Percentiles rank a stretch among this genome's conserved stretches.
Conservation (phyloP, 1,284 basidiomycete species). For the Cutaneotrichosporon sp. region DNA sequence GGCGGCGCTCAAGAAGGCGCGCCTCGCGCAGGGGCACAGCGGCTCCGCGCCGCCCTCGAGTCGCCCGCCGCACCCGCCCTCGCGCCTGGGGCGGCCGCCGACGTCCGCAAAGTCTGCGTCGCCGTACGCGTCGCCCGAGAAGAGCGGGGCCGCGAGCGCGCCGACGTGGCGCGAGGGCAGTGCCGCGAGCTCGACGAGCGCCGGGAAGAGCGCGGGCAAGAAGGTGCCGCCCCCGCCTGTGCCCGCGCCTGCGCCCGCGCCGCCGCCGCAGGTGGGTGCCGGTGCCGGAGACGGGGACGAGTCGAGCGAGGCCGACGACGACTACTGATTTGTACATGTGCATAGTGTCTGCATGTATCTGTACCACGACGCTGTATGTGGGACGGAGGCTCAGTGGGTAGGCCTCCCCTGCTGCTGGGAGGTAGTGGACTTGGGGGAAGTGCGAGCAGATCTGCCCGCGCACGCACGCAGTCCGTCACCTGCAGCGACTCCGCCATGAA, state of each 20-base stretch:
- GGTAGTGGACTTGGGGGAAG: no score
- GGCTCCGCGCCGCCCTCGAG: conserved; percentile 20
- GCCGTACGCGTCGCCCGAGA: not conserved
- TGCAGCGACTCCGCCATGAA: no score
- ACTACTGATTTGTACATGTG: conserved; percentile 14
- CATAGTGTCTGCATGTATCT: not conserved
- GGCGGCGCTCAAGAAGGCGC: conserved; percentile 19
- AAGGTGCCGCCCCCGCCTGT: conserved; percentile 12
- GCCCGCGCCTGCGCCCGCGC: no score
- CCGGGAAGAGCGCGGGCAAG: not conserved
- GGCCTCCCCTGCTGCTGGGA: no score
- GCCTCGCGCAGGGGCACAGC: conserved; percentile 9
- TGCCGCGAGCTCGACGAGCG: not conserved
- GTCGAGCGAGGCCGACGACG: conserved; percentile 23
- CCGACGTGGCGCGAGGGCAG: conserved; percentile 7
- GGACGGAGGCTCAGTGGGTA: no score
- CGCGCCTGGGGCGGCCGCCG: conserved; percentile 21
- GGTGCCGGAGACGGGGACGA: conserved; percentile 17
- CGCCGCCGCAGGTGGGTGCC: not conserved
- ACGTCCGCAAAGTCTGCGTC: conserved; percentile 16
- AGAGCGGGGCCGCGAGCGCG: conserved; percentile 10
- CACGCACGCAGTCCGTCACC: no score
- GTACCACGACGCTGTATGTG: not conserved
- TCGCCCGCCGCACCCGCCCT: conserved; percentile 16
- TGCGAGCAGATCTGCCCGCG: no score